Evolutionary conservation across 2,329 filamentous ascomycete species (phyloP), one percentile per base, ranked within the genome.

Genomic region (Kalmusia sp.): DNA sequence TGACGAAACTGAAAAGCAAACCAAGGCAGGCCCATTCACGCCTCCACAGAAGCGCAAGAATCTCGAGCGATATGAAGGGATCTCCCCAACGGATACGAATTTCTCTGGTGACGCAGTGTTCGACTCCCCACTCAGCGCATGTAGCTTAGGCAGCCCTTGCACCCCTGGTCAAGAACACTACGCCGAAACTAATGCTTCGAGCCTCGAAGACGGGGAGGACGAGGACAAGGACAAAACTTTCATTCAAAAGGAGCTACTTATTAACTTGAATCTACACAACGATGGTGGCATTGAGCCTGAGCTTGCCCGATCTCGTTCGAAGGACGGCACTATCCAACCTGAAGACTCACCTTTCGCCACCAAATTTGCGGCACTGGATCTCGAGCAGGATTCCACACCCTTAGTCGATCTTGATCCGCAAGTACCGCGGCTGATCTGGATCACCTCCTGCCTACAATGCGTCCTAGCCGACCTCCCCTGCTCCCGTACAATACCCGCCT

Each of bases 361-460:
- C 15, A 15, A n/a, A n/a, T n/a, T n/a, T 4, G 15, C 27, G 15
- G 21, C 4, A 5, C 22, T 11, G 4, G 33, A 1, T 19, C 15
- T 15, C 15, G 7, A 6, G 6, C 40, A 35, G 6, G 12, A 24
- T 19, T 2, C 11, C 9, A 21, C 35, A 1, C 22, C 35, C 11
- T 12, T 33, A 15, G 3, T 31, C 21, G 6, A 9, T 4, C 24
- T 53, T n/a, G 47, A 60, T 7, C 38, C 48, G 2, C 21, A 49
- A 12, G 28, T 28, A 8, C 49, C 57, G 1, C 54, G 53, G 12
- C 43, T 66, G n/a, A 54, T 69, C 1, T 62, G 41, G 25, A 34
- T 73, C 5, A 63, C 60, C 6, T 71, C 70, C 3, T 74, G 71
- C 17, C 55, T 67, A 0, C 68, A 72, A 52, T 74, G 71, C 55